phyloP scores from a whole-genome alignment of 257 asterid species.

The Gynochthodes officinalis region DNA sequence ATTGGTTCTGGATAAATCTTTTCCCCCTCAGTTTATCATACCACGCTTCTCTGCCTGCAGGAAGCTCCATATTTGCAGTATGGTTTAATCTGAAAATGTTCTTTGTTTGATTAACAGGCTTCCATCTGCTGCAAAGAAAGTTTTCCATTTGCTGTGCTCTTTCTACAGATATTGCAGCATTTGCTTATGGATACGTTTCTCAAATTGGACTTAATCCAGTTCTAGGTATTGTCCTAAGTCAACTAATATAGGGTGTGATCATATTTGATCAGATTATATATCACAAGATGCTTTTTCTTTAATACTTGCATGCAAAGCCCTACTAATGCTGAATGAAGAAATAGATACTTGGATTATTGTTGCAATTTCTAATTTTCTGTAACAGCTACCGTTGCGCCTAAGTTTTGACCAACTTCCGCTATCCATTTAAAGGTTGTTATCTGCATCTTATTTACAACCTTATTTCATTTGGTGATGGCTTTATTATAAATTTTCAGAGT shows the following conservation, averaged over 20 bases:
- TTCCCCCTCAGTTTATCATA: conserved; percentile 11
- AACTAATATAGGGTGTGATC: background rate
- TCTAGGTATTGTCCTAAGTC: conserved; percentile 47
- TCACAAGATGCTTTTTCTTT: background rate
- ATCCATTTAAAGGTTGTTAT: background rate
- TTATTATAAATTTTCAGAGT: background rate
- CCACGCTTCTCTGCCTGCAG: background rate
- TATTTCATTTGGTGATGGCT: background rate
- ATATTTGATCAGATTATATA: too few relatives aligned
- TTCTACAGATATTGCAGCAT: conserved; percentile 85
- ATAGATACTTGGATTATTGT: background rate
- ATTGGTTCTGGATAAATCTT: conserved; percentile 72
- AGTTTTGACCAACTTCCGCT: background rate
- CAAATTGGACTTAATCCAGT: conserved; percentile 68
- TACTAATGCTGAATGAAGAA: background rate
- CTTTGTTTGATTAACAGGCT: conserved; percentile 46
- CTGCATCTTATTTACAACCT: too few relatives aligned
- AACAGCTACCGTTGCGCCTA: background rate
- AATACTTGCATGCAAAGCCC: background rate
- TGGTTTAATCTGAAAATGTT: background rate
- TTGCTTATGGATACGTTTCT: conserved; percentile 69
- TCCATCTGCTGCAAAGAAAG: conserved; percentile 65
- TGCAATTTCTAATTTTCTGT: background rate
- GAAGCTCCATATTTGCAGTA: background rate
- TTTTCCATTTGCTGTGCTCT: conserved; percentile 88